These are phyloP conservation scores for Sugiyamaella castrensis DNA, from an alignment of 1,139 yeast genomes.

Conservation along the genomic window DNA sequence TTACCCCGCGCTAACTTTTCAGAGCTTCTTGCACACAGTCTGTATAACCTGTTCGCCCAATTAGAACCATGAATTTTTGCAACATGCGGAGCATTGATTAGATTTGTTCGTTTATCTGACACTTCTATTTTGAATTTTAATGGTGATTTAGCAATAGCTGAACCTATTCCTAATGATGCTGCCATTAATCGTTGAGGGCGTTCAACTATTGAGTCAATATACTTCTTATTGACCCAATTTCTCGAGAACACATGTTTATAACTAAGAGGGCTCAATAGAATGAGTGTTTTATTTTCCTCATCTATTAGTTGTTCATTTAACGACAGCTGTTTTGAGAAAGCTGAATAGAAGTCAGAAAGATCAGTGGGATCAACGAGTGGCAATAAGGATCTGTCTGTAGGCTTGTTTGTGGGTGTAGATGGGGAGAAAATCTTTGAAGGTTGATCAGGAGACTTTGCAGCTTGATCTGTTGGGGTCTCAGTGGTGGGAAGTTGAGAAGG, in stretches of 20 bases:
- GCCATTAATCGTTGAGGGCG: slow-evolving; percentile 80
- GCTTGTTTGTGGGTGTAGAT: neutral
- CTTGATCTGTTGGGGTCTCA: too few species aligned
- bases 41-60: slow-evolving; percentile 65
- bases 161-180: slow-evolving; percentile 70
- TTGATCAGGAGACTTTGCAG: too few species aligned
- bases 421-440: too few species aligned
- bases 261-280: slow-evolving; percentile 29
- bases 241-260: slow-evolving; percentile 67
- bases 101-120: slow-evolving; percentile 47
- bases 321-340: slow-evolving; percentile 5
- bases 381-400: neutral
- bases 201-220: slow-evolving; percentile 71
- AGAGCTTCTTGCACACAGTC: slow-evolving; percentile 58
- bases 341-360: slow-evolving; percentile 10
- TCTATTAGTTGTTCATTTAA: neutral
- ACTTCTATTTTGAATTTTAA: slow-evolving; percentile 53
- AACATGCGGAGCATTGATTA: slow-evolving; percentile 56
- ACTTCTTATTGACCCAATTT: slow-evolving; percentile 56
- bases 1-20: slow-evolving; percentile 53
- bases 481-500: too few species aligned
- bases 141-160: slow-evolving; percentile 71
- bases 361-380: neutral
- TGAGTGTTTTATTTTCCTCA: slow-evolving; percentile 2
- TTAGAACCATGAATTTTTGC: slow-evolving; percentile 67